Percentiles rank a stretch among this genome's conserved stretches.
phyloP scores from a whole-genome alignment of 73 alveolate species.

The Durusdinium trenchii region DNA sequence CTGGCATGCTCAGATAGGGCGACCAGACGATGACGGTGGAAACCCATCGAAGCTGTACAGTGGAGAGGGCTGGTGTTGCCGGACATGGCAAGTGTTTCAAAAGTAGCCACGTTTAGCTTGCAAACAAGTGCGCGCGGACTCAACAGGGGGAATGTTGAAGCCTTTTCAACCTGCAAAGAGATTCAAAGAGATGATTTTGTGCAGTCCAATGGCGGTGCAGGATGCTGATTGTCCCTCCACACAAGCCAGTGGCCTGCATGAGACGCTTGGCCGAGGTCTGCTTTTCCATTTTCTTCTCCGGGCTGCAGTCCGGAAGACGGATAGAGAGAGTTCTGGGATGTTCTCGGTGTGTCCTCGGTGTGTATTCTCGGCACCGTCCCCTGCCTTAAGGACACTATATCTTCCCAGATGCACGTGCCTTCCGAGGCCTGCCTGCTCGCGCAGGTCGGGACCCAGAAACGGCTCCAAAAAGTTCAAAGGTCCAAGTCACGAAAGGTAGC shows the following conservation, averaged over 20 bases:
- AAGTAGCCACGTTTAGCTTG: background rate
- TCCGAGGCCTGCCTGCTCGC: slow-evolving; percentile 74
- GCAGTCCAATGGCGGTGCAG: background rate
- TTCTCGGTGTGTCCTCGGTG: background rate
- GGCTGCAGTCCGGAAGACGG: background rate
- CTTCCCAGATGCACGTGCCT: slow-evolving; percentile 62
- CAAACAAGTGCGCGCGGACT: background rate
- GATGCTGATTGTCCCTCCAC: slow-evolving; percentile 87
- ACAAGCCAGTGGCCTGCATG: slow-evolving; percentile 81
- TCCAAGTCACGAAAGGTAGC: no score
- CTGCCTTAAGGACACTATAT: slow-evolving; percentile 18
- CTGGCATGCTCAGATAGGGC: background rate
- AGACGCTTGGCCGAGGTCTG: slow-evolving; percentile 3
- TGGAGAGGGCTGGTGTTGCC: background rate
- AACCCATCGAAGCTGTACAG: background rate
- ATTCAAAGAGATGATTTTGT: background rate
- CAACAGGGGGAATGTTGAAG: background rate
- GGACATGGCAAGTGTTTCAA: no score
- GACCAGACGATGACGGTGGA: background rate
- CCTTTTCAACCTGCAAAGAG: background rate
- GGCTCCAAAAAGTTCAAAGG: no score
- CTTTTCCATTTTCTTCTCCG: background rate
- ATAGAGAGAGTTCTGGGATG: background rate
- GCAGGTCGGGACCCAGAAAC: slow-evolving; percentile 25
- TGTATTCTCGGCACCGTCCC: background rate